Evolutionary conservation across 2,329 filamentous ascomycete species (phyloP).

Genomic region (Aureobasidium melanogenum): DNA sequence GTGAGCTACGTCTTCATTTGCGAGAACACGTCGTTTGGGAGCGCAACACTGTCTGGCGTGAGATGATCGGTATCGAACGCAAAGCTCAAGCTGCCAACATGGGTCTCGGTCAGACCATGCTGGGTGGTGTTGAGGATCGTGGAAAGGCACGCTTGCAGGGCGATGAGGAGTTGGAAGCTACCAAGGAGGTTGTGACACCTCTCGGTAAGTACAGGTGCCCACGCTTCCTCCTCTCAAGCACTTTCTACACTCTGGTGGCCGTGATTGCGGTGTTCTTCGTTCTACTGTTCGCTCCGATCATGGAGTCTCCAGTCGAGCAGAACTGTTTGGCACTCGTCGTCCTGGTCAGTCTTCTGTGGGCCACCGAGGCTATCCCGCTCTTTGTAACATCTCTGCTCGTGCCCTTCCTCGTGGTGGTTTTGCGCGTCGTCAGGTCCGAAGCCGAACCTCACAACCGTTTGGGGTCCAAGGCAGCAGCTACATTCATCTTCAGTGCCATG

Average conservation of each 20-base stretch:
- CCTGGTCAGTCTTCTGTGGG: slow-evolving; percentile 91
- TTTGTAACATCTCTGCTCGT: slow-evolving; percentile 94
- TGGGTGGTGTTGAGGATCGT: slow-evolving; percentile 64
- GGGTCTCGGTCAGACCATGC: slow-evolving; percentile 65
- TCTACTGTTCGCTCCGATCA: slow-evolving; percentile 68
- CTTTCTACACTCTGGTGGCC: slow-evolving; percentile 65
- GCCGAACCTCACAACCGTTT: slow-evolving; percentile 61
- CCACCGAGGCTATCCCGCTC: slow-evolving; percentile 93
- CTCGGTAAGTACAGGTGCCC: slow-evolving; percentile 70
- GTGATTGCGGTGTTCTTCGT: slow-evolving; percentile 66
- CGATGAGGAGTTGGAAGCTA: slow-evolving; percentile 58
- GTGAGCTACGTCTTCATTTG: slow-evolving; percentile 81
- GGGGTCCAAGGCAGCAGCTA: slow-evolving; percentile 69
- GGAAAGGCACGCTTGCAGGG: slow-evolving; percentile 68
- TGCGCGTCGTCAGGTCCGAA: slow-evolving; percentile 75
- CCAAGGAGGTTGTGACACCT: slow-evolving; percentile 68
- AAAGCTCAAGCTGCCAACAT: slow-evolving; percentile 91
- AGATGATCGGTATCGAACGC: slow-evolving; percentile 96
- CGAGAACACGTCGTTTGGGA: slow-evolving; percentile 98
- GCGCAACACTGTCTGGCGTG: slow-evolving; percentile 95
- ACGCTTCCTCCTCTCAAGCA: slow-evolving; percentile 72
- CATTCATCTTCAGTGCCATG: slow-evolving; percentile 88
- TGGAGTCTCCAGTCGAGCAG: slow-evolving; percentile 83
- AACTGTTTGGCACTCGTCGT: slow-evolving; percentile 91
- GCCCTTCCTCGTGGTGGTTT: slow-evolving; percentile 81